phyloP scores from a whole-genome alignment of 495 filamentous ascomycete genomes.

The Haplographium delicatum region DNA sequence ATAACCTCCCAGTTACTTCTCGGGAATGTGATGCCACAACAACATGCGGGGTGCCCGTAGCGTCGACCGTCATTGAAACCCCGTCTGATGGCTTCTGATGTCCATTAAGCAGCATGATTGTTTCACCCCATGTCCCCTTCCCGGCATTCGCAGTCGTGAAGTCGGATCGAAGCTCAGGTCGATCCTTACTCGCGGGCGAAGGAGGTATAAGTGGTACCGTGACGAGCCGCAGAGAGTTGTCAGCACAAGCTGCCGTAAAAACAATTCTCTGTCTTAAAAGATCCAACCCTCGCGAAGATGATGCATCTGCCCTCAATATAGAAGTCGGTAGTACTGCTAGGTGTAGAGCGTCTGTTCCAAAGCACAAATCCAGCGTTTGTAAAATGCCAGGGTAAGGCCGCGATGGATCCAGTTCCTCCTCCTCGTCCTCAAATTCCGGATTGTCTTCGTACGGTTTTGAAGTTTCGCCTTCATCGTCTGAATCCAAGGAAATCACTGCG shows the following conservation, averaged over 20 bases:
- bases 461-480: conserved; percentile 60
- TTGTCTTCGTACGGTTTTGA: conserved; percentile 45
- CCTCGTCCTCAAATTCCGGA: conserved; percentile 49
- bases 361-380: conserved; percentile 62
- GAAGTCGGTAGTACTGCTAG: conserved; percentile 54
- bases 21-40: conserved; percentile 54
- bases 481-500: conserved; percentile 75
- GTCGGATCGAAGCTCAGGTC: conserved; percentile 39
- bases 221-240: conserved; percentile 61
- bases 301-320: conserved; percentile 36
- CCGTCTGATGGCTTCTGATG: conserved; percentile 59
- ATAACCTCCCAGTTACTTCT: conserved; percentile 45
- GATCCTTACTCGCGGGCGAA: conserved; percentile 51
- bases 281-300: conserved; percentile 44
- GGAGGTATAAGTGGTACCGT: conserved; percentile 71
- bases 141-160: conserved; percentile 41
- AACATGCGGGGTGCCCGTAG: conserved; percentile 26
- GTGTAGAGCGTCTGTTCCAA: conserved; percentile 56
- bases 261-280: conserved; percentile 62
- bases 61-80: conserved; percentile 61
- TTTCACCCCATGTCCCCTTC: conserved; percentile 56
- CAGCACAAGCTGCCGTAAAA: conserved; percentile 65
- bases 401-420: conserved; percentile 43
- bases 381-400: conserved; percentile 48
- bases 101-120: conserved; percentile 49